Evolutionary conservation across 2,329 filamentous ascomycete species (phyloP), one percentile per base, ranked within the genome.

Genomic region (Thelonectria rubi): DNA sequence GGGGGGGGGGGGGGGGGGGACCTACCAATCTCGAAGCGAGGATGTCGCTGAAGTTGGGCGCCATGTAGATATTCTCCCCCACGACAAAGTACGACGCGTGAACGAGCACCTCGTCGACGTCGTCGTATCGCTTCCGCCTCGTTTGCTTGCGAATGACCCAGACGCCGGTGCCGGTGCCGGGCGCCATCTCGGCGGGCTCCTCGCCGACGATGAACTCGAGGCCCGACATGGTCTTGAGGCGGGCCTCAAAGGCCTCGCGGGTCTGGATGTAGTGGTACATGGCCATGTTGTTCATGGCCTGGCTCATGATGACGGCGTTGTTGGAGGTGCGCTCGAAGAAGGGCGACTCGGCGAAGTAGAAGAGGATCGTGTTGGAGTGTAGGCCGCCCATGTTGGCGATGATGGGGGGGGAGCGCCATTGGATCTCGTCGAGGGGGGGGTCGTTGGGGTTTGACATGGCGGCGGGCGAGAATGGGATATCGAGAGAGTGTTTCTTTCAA

Each of bases 91-190:
- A 91, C 2, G 83, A 83, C 5, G 83, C 79, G 40, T 88, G 83
- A 0, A 90, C 80, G 2, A 76, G 84, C 24, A 90, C 80, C 62
- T 88, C 86, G 65, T 88, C 86, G 24, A 86, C 84, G 14, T 81
- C 78, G 5, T 80, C 79, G 42, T 81, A 79, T 14, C 81, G 78
- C 76, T 88, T 88, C 62, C 84, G 81, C 51, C 88, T 79, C 24
- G 83, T 87, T 76, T 91, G 88, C 79, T 90, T 90, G 70, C 87
- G 84, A 67, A 91, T 89, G 26, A 90, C 85, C 88, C 88, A 91
- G 9, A 90, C 86, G 26, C 87, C 88, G 0, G 87, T 89, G 47
- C 87, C 88, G 42, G 85, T 87, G n/a, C 86, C 86, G 0, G 86
- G 86, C 0, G 81, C 84, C 69, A 83, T 87, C 74, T 89, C 86